These are phyloP conservation scores for Uronychia binucleata DNA, from an alignment of 73 alveolate genomes.

Conservation along the genomic window DNA sequence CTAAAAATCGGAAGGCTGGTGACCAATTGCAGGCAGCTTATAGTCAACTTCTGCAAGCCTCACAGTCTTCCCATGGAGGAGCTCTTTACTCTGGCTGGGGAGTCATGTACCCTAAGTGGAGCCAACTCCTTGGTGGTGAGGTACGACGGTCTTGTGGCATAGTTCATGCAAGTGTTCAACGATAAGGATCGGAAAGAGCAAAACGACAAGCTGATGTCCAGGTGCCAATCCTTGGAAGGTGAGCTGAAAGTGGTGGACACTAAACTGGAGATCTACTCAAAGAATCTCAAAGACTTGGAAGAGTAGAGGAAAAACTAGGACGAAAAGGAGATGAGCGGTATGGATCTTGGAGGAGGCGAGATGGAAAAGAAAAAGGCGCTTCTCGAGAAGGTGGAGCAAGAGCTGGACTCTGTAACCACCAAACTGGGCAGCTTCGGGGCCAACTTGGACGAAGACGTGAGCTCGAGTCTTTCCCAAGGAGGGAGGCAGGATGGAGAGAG, in stretches of 20 bases:
- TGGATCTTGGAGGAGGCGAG: background rate
- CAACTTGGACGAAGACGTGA: background rate
- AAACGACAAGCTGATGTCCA: background rate
- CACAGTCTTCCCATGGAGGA: no score
- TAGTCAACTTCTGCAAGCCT: no score
- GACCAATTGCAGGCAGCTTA: no score
- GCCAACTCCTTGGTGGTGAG: background rate
- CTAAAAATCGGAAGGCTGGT: background rate
- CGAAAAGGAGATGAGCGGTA: slow-evolving; percentile 1
- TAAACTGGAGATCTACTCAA: slow-evolving; percentile 16
- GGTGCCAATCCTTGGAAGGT: background rate
- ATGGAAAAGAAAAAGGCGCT: background rate
- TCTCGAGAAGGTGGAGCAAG: background rate
- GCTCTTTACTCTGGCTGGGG: no score
- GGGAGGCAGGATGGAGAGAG: background rate
- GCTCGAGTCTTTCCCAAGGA: background rate
- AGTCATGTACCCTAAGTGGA: no score
- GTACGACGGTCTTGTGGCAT: background rate
- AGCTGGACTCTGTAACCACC: background rate
- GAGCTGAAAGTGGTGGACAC: slow-evolving; percentile 15
- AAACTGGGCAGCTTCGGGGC: slow-evolving; percentile 1
- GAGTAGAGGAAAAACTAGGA: background rate
- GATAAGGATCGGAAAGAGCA: background rate
- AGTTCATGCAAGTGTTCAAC: background rate
- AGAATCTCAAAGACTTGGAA: slow-evolving; percentile 26